Evolutionary conservation across 2,329 filamentous ascomycete genomes (phyloP).

Genomic region (Tolypocladium capitatum): DNA sequence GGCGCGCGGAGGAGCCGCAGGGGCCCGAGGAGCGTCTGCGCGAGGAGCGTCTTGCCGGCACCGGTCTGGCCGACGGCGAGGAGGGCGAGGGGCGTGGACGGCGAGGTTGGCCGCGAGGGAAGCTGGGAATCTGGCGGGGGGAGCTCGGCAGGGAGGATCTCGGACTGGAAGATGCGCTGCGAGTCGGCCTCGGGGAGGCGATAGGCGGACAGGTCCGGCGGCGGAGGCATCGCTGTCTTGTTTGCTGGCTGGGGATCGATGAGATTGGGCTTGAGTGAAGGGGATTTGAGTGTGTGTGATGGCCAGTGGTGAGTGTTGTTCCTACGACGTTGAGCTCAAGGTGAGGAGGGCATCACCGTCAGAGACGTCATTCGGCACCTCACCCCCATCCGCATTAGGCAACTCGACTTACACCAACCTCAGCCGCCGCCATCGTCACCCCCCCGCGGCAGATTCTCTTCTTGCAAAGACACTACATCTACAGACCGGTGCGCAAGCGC

Average conservation of each 20-base stretch:
- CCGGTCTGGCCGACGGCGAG: constrained; percentile 34
- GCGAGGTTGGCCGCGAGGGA: constrained; percentile 1
- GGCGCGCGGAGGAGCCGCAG: constrained; percentile 9
- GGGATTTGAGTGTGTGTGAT: neutral
- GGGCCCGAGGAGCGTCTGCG: constrained; percentile 22
- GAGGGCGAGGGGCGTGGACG: constrained; percentile 21
- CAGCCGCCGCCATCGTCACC: neutral
- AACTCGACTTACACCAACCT: neutral
- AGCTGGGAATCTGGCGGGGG: constrained; percentile 3
- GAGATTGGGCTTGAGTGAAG: neutral
- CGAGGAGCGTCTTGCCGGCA: constrained; percentile 32
- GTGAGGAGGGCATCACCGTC: too few species aligned
- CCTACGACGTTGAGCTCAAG: neutral
- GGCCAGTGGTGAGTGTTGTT: neutral
- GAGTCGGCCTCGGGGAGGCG: constrained; percentile 17
- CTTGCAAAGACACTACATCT: neutral
- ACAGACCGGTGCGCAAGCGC: neutral
- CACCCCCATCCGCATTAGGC: neutral
- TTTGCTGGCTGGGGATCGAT: neutral
- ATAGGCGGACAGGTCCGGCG: constrained; percentile 17
- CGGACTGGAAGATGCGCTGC: constrained; percentile 15
- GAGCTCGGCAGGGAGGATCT: constrained; percentile 22
- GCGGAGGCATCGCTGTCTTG: constrained; percentile 5
- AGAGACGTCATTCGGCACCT: too few species aligned
- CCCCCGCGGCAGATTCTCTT: neutral